These are phyloP conservation scores for Friedmanniomyces endolithicus DNA, from an alignment of 495 filamentous ascomycete genomes.

Conservation along the genomic window DNA sequence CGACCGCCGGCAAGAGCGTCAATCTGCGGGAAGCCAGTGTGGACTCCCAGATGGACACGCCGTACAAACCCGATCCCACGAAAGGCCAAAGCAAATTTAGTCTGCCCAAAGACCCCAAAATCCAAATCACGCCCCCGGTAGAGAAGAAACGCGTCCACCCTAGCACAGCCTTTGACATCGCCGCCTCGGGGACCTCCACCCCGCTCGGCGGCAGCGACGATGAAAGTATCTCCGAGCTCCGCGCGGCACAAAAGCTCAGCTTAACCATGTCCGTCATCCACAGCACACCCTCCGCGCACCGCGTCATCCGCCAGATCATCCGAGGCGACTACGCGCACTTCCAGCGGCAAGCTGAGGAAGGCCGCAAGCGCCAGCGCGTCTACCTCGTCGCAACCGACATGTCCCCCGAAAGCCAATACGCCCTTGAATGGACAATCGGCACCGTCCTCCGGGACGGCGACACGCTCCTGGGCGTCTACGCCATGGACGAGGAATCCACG, in stretches of 20 bases:
- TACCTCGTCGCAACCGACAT: constrained; percentile 90
- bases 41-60: constrained; percentile 27
- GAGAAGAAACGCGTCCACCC: constrained; percentile 66
- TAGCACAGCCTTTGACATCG: constrained; percentile 61
- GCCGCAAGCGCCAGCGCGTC: constrained; percentile 60
- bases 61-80: constrained; percentile 67
- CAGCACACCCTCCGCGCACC: constrained; percentile 59
- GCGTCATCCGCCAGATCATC: constrained; percentile 75
- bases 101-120: constrained; percentile 51
- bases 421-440: constrained; percentile 92
- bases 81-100: constrained; percentile 46
- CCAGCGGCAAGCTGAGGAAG: constrained; percentile 59
- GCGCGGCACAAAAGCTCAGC: constrained; percentile 68
- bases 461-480: constrained; percentile 83
- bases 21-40: constrained; percentile 21
- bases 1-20: constrained; percentile 23
- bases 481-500: constrained; percentile 62
- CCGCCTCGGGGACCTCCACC: constrained; percentile 53
- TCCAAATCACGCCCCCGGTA: constrained; percentile 38
- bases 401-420: constrained; percentile 85
- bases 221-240: constrained; percentile 75
- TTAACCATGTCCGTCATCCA: constrained; percentile 68
- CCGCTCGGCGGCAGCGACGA: constrained; percentile 59
- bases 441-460: constrained; percentile 92
- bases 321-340: constrained; percentile 71